These are phyloP conservation scores for Zasmidium angulare DNA, from an alignment of 2,329 filamentous ascomycete species.

Conservation along the genomic window DNA sequence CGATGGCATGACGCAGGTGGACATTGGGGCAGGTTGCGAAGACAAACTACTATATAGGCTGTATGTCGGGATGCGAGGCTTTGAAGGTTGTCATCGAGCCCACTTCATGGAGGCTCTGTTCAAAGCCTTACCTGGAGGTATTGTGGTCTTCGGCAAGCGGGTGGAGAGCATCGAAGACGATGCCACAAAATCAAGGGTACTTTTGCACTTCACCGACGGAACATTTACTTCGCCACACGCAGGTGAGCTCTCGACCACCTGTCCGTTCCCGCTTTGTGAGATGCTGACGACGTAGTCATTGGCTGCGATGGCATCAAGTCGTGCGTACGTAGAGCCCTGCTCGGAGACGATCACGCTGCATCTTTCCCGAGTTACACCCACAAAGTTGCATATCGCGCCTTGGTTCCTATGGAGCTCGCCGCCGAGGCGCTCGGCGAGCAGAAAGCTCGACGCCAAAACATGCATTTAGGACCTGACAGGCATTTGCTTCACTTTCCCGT, in stretches of 20 bases:
- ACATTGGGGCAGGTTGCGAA: too few species aligned
- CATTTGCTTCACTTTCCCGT: too few species aligned
- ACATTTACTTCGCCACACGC: neutral
- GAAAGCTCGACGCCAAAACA: too few species aligned
- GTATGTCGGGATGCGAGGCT: neutral
- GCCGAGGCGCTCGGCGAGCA: too few species aligned
- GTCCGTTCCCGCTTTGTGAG: neutral
- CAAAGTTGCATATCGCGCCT: constrained; percentile 1
- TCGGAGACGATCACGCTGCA: constrained; percentile 7
- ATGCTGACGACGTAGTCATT: neutral
- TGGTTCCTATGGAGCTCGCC: too few species aligned
- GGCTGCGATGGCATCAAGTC: constrained; percentile 3
- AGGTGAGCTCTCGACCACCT: neutral
- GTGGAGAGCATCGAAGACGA: neutral
- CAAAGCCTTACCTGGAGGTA: neutral
- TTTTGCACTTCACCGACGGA: neutral
- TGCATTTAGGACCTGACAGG: too few species aligned
- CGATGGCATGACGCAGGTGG: too few species aligned
- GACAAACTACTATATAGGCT: neutral
- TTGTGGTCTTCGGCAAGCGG: neutral
- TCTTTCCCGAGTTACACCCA: constrained; percentile 3
- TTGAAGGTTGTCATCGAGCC: neutral
- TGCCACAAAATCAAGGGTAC: neutral
- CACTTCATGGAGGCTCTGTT: neutral
- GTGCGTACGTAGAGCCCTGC: neutral